Evolutionary conservation across 768 basidiomycete species (phyloP).

Genomic region (Collybia mongolica): DNA sequence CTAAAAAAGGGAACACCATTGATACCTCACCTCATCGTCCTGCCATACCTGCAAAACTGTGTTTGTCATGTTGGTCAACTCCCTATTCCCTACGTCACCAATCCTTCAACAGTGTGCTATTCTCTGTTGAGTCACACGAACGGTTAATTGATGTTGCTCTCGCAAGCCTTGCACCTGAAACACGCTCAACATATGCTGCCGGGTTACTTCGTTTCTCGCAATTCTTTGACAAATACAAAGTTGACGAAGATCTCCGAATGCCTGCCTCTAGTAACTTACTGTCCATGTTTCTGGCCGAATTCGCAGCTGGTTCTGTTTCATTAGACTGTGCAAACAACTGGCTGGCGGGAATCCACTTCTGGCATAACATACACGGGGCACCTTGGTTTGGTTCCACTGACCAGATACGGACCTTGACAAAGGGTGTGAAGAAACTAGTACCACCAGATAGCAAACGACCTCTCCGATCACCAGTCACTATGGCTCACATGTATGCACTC

Average conservation of each 20-base stretch:
- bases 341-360: slow-evolving; percentile 32
- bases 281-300: slow-evolving; percentile 21
- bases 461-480: slow-evolving; percentile 27
- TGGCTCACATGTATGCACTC: slow-evolving; percentile 28
- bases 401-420: slow-evolving; percentile 15
- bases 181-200: slow-evolving; percentile 23
- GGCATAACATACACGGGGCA: slow-evolving; percentile 34
- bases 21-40: too few species aligned
- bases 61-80: too few species aligned
- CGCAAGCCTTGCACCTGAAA: not conserved
- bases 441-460: not conserved
- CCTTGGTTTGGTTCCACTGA: slow-evolving; percentile 33
- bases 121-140: not conserved
- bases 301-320: slow-evolving; percentile 7
- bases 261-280: slow-evolving; percentile 29
- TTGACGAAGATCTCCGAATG: slow-evolving; percentile 28
- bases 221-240: slow-evolving; percentile 27
- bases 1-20: too few species aligned
- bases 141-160: not conserved
- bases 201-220: slow-evolving; percentile 33
- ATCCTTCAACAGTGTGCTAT: too few species aligned
- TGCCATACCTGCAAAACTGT: too few species aligned
- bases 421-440: slow-evolving; percentile 5
- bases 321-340: slow-evolving; percentile 28
- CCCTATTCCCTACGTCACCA: too few species aligned